These are phyloP conservation scores for Cladorrhinum sp. DNA, from an alignment of 2,329 filamentous ascomycete genomes.

Conservation along the genomic window DNA sequence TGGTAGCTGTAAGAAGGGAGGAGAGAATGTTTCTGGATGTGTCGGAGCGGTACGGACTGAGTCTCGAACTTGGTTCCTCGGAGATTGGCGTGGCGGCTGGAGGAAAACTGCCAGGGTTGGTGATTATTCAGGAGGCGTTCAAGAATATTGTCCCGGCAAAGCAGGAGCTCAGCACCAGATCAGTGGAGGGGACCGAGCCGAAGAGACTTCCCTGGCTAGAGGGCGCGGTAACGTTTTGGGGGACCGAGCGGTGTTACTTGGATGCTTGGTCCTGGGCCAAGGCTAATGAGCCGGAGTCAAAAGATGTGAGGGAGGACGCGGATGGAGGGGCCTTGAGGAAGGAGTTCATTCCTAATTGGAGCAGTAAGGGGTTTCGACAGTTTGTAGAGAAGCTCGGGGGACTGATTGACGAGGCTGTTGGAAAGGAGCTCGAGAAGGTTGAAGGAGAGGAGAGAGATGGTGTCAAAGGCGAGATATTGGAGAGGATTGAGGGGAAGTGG, in stretches of 20 bases:
- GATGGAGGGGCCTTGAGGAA: conserved; percentile 63
- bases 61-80: conserved; percentile 33
- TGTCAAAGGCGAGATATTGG: conserved; percentile 35
- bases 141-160: background rate
- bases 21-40: conserved; percentile 66
- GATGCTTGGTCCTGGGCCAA: conserved; percentile 56
- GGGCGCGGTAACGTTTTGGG: conserved; percentile 71
- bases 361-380: conserved; percentile 54
- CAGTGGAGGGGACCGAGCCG: background rate
- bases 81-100: background rate
- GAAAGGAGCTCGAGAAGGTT: conserved; percentile 35
- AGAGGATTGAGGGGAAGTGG: conserved; percentile 44
- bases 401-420: conserved; percentile 54
- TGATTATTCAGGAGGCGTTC: conserved; percentile 37
- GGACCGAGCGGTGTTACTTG: conserved; percentile 66
- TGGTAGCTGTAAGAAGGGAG: conserved; percentile 66
- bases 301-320: conserved; percentile 41
- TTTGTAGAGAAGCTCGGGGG: conserved; percentile 56
- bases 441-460: conserved; percentile 23
- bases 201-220: conserved; percentile 53
- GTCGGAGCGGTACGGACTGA: conserved; percentile 57
- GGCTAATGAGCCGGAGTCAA: conserved; percentile 32
- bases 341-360: conserved; percentile 69
- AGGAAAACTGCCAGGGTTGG: conserved; percentile 36
- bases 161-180: background rate